phyloP scores from a whole-genome alignment of 805 yeast species.

The Nakazawaea pomicola region DNA sequence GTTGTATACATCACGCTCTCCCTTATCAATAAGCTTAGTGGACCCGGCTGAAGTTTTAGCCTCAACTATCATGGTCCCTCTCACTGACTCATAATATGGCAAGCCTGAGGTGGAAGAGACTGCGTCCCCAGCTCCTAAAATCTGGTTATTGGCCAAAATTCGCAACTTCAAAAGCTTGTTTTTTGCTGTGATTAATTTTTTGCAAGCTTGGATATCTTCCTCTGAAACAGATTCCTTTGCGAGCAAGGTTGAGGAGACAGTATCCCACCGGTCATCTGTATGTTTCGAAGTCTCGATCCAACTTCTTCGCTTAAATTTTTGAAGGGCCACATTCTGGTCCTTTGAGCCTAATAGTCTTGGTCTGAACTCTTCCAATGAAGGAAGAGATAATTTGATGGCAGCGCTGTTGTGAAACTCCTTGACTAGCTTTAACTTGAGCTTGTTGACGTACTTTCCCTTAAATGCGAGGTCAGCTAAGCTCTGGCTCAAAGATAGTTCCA shows the following conservation, averaged over 20 bases:
- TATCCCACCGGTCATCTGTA: slow-evolving; percentile 3
- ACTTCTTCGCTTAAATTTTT: background rate
- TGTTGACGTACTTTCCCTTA: background rate
- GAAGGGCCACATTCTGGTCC: background rate
- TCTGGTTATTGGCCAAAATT: slow-evolving; percentile 7
- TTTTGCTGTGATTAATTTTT: background rate
- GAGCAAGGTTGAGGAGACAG: background rate
- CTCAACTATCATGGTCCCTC: background rate
- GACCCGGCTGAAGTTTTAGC: slow-evolving; percentile 1
- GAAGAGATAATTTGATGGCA: background rate
- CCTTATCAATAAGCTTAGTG: background rate
- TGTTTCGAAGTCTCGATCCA: background rate
- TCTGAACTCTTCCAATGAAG: background rate
- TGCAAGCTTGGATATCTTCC: background rate
- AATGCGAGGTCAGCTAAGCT: too few relatives aligned
- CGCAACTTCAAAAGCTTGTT: slow-evolving; percentile 1
- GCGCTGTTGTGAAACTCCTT: background rate
- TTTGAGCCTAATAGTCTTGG: background rate
- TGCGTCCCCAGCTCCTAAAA: slow-evolving; percentile 3
- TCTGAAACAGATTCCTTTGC: background rate
- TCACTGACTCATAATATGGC: slow-evolving; percentile 1
- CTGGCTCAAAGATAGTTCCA: too few relatives aligned
- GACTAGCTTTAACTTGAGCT: background rate
- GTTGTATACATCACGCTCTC: background rate
- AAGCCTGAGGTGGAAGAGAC: background rate